Evolutionary conservation across 1,139 yeast genomes (phyloP).

Genomic region (Arxiozyma telluris): DNA sequence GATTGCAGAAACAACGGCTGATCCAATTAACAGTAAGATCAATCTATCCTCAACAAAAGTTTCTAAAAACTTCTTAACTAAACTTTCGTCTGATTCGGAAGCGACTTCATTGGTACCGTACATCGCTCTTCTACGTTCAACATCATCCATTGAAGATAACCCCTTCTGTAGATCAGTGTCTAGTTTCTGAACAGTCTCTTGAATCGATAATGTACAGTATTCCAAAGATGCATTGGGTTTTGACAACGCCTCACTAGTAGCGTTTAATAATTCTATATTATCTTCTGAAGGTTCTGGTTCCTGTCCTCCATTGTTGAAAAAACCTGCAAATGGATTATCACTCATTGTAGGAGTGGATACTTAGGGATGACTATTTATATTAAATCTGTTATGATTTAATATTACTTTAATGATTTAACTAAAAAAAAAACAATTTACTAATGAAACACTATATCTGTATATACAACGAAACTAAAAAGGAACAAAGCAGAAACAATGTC

Average conservation of each 20-base stretch:
- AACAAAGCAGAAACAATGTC: background rate
- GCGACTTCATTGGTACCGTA: constrained; percentile 45
- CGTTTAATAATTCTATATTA: constrained; percentile 8
- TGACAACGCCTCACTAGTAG: constrained; percentile 20
- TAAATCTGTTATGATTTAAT: background rate
- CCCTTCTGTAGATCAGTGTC: constrained; percentile 56
- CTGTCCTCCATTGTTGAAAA: background rate
- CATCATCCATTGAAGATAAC: constrained; percentile 57
- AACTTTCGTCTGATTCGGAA: constrained; percentile 32
- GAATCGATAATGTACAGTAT: constrained; percentile 50
- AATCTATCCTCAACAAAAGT: constrained; percentile 85
- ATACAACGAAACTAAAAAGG: background rate
- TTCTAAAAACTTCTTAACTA: constrained; percentile 58
- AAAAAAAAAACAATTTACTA: background rate
- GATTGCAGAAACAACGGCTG: constrained; percentile 72
- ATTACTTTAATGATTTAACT: background rate
- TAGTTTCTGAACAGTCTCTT: constrained; percentile 52
- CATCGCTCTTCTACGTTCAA: constrained; percentile 55
- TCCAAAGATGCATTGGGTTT: constrained; percentile 30
- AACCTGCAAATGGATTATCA: constrained; percentile 8
- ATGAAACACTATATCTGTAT: background rate
- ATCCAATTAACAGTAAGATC: constrained; percentile 75
- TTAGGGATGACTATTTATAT: no score
- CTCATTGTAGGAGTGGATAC: constrained; percentile 3
- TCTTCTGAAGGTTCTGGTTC: constrained; percentile 23